Conservation (phyloP, 805 yeast species). For the Spathaspora girioi region DNA sequence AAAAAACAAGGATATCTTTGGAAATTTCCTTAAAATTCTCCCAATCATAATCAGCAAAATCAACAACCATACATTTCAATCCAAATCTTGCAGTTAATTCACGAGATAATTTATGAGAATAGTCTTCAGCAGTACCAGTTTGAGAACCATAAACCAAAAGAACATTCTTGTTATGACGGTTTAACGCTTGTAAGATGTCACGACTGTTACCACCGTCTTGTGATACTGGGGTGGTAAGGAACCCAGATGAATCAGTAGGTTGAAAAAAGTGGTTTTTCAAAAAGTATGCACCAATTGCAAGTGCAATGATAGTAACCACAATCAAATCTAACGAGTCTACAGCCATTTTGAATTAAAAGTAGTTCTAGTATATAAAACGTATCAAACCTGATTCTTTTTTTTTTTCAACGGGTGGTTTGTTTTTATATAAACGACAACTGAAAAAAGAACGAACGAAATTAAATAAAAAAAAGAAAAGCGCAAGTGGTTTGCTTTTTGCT, state of each 20-base stretch:
- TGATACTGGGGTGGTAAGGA: constrained; percentile 5
- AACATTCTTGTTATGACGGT: constrained; percentile 64
- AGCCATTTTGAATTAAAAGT: constrained; percentile 35
- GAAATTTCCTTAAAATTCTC: constrained; percentile 69
- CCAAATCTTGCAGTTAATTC: constrained; percentile 83
- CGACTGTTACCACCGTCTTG: constrained; percentile 4
- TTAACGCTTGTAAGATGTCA: constrained; percentile 48
- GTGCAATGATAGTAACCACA: constrained; percentile 60
- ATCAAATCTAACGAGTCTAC: constrained; percentile 70
- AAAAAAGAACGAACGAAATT: no score
- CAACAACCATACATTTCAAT: constrained; percentile 78
- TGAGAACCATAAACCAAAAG: constrained; percentile 90
- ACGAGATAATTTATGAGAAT: constrained; percentile 84
- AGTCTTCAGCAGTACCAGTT: constrained; percentile 98
- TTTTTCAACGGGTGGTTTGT: not conserved
- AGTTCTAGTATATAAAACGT: not conserved
- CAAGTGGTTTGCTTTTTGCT: not conserved
- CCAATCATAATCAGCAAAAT: constrained; percentile 83
- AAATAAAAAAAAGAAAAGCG: no score
- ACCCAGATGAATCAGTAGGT: constrained; percentile 10
- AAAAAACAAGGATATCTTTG: constrained; percentile 52
- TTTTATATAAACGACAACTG: not conserved
- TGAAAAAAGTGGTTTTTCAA: constrained; percentile 53
- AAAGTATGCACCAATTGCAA: constrained; percentile 65
- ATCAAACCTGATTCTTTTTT: not conserved